These are phyloP conservation scores for Melampsora americana DNA, from an alignment of 1,284 basidiomycete species.

Conservation along the genomic window DNA sequence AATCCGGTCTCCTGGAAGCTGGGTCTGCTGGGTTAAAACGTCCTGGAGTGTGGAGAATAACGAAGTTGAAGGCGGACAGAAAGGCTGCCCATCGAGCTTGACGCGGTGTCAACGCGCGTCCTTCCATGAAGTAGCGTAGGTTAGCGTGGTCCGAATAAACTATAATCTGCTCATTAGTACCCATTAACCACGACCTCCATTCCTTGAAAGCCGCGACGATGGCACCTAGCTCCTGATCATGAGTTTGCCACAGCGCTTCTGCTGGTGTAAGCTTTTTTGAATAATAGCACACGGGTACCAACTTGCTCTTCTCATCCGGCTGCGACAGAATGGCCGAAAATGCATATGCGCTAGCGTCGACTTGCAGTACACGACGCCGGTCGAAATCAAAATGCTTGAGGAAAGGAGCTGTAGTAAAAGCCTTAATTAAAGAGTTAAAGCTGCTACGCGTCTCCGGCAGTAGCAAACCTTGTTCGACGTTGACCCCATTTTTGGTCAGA, in stretches of 20 bases:
- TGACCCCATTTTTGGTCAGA: constrained; percentile 4
- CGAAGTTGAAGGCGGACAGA: too few relatives aligned
- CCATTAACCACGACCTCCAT: neutral
- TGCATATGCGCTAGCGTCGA: constrained; percentile 43
- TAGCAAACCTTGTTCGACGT: neutral
- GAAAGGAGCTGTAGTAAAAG: neutral
- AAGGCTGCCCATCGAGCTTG: too few relatives aligned
- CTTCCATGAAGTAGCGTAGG: too few relatives aligned
- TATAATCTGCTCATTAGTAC: neutral
- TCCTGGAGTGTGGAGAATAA: too few relatives aligned
- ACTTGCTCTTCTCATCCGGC: constrained; percentile 15
- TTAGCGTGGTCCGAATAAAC: constrained; percentile 16
- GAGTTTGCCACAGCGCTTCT: neutral
- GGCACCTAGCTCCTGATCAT: constrained; percentile 13
- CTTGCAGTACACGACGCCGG: constrained; percentile 52
- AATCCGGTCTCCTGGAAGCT: neutral
- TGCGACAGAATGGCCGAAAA: constrained; percentile 44
- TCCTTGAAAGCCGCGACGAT: neutral
- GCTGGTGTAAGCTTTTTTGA: neutral
- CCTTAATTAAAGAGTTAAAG: neutral
- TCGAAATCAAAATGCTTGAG: constrained; percentile 18
- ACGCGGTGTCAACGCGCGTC: too few relatives aligned
- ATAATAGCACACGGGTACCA: constrained; percentile 35
- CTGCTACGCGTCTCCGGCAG: neutral
- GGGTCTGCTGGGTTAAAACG: too few relatives aligned